These are phyloP conservation scores for Skeletonema grethae DNA, from an alignment of 108 stramenopile species.

Conservation along the genomic window DNA sequence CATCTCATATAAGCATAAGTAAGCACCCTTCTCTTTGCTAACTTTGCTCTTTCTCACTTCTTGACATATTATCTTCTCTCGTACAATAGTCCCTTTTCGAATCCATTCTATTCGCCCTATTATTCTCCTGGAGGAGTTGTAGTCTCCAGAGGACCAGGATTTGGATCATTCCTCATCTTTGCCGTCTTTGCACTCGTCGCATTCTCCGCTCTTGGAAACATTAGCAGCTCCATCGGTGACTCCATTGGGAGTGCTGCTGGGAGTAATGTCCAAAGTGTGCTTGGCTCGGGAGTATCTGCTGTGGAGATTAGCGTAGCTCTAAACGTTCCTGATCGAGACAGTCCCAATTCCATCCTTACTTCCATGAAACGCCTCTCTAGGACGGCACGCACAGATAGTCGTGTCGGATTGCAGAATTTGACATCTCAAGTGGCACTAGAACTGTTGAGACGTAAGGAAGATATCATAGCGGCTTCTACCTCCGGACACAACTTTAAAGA, in stretches of 20 bases:
- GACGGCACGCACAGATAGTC: constrained; percentile 71
- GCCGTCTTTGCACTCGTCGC: constrained; percentile 57
- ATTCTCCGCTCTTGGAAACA: constrained; percentile 20
- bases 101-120: constrained; percentile 52
- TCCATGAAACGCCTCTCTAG: constrained; percentile 55
- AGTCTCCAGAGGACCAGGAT: constrained; percentile 53
- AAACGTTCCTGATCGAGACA: constrained; percentile 75
- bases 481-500: constrained; percentile 54
- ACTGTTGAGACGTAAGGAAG: constrained; percentile 70
- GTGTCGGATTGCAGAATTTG: constrained; percentile 75
- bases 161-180: constrained; percentile 59
- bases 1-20: too few species aligned
- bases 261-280: constrained; percentile 14
- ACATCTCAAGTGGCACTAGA: constrained; percentile 70
- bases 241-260: constrained; percentile 27
- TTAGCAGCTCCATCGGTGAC: constrained; percentile 14
- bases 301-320: constrained; percentile 72
- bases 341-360: constrained; percentile 64
- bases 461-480: constrained; percentile 68
- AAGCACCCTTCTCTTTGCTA: not conserved
- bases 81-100: not conserved
- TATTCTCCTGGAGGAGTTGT: constrained; percentile 58
- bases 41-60: not conserved
- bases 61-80: not conserved
- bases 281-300: constrained; percentile 76